A percentile compares a stretch with the other conserved stretches of the same genome.
These are phyloP conservation scores for Verbascum thapsus DNA, from an alignment of 257 asterid species.

Conservation along the genomic window DNA sequence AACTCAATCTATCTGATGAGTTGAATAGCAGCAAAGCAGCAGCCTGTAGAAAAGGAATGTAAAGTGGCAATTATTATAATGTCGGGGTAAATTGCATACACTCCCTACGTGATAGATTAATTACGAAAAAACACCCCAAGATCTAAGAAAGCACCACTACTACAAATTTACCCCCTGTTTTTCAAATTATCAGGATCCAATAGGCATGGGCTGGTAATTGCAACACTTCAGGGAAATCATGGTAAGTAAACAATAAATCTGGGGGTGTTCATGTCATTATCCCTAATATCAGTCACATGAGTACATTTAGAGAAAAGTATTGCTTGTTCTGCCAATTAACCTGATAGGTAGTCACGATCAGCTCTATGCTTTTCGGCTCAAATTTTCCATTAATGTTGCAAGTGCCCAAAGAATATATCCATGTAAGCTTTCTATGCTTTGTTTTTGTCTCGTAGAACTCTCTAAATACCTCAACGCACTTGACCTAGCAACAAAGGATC, in stretches of 20 bases:
- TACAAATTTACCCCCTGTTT: no score
- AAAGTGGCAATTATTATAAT: constrained; percentile 15
- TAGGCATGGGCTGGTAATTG: no score
- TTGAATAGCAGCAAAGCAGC: constrained; percentile 85
- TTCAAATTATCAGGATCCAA: no score
- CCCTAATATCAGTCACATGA: no score
- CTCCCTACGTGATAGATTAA: no score
- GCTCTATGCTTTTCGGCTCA: constrained; percentile 84
- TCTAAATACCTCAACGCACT: constrained; percentile 85
- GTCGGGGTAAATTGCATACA: no score
- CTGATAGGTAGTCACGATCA: constrained; percentile 93
- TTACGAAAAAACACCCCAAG: no score
- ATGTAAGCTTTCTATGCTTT: constrained; percentile 93
- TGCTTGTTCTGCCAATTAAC: constrained; percentile 38
- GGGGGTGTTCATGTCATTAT: no score
- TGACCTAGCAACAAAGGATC: no score
- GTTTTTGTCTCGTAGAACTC: constrained; percentile 98
- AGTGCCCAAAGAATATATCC: constrained; percentile 95
- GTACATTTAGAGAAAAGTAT: constrained; percentile 14
- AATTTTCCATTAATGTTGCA: constrained; percentile 92
- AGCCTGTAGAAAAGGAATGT: constrained; percentile 56
- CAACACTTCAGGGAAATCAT: no score
- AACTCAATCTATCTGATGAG: constrained; percentile 82
- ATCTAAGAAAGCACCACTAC: no score
- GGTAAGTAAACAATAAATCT: no score